Conservation (phyloP, 345 rosid genomes). For the Conringia planisiliqua region DNA sequence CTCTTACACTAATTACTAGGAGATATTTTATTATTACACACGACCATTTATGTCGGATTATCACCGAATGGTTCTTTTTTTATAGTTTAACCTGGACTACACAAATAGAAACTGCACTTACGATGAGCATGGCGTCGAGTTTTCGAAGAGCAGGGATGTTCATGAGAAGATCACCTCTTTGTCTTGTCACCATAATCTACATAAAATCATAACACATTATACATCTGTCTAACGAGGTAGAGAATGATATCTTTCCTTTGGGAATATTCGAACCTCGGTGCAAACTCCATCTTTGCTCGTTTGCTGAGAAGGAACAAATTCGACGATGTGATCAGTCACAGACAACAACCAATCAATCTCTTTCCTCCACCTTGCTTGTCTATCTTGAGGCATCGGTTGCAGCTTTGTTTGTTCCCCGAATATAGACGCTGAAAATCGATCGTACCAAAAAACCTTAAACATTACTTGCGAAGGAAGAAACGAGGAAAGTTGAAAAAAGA, state of each 20-base stretch:
- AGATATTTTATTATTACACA: neutral
- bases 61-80: neutral
- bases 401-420: conserved; percentile 72
- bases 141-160: conserved; percentile 84
- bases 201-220: neutral
- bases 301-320: conserved; percentile 81
- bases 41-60: neutral
- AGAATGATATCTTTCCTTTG: neutral
- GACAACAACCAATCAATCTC: conserved; percentile 85
- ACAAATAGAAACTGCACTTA: conserved; percentile 31
- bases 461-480: conserved; percentile 11
- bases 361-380: conserved; percentile 77
- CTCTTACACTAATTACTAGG: neutral
- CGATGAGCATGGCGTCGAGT: conserved; percentile 85
- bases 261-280: conserved; percentile 55
- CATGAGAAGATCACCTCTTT: conserved; percentile 79
- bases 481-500: neutral
- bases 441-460: neutral
- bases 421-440: conserved; percentile 57
- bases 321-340: conserved; percentile 79
- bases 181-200: conserved; percentile 85
- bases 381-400: conserved; percentile 79
- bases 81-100: neutral
- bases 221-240: neutral
- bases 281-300: conserved; percentile 58